A percentile compares a stretch with the other conserved stretches of the same genome.
phyloP scores from a whole-genome alignment of 345 rosid genomes.

The Bruguiera parviflora region DNA sequence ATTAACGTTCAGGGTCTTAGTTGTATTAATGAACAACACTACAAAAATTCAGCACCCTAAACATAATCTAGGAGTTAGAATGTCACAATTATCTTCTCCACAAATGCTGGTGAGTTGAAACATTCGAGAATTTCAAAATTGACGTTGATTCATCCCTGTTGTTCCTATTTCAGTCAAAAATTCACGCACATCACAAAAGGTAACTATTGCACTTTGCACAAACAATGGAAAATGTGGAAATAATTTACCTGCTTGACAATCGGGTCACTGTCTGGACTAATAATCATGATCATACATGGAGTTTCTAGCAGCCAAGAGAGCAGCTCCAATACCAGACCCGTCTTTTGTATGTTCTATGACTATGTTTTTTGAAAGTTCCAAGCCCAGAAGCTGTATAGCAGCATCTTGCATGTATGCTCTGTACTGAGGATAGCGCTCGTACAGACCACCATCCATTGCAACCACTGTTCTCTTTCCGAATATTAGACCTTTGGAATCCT shows the following conservation, averaged over 20 bases:
- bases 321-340: slow-evolving; percentile 89
- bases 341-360: slow-evolving; percentile 71
- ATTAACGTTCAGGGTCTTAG: too few species aligned
- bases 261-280: slow-evolving; percentile 15
- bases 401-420: slow-evolving; percentile 63
- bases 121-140: neutral
- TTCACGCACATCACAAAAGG: slow-evolving; percentile 11
- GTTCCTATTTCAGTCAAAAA: neutral
- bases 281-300: slow-evolving; percentile 49
- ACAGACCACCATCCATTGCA: slow-evolving; percentile 84
- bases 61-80: neutral
- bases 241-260: slow-evolving; percentile 1
- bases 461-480: slow-evolving; percentile 64
- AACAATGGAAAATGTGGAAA: slow-evolving; percentile 1
- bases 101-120: slow-evolving; percentile 5
- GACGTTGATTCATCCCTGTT: neutral
- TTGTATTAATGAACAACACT: too few species aligned
- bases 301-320: slow-evolving; percentile 78
- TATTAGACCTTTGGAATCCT: slow-evolving; percentile 50
- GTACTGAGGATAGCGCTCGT: slow-evolving; percentile 67
- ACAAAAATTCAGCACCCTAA: neutral
- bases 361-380: slow-evolving; percentile 44
- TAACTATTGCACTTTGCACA: neutral
- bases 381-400: slow-evolving; percentile 61
- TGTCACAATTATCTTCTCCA: slow-evolving; percentile 11